Base-by-base conservation (phyloP, 768 basidiomycete genomes). In the Lactifluus echinatus region DNA sequence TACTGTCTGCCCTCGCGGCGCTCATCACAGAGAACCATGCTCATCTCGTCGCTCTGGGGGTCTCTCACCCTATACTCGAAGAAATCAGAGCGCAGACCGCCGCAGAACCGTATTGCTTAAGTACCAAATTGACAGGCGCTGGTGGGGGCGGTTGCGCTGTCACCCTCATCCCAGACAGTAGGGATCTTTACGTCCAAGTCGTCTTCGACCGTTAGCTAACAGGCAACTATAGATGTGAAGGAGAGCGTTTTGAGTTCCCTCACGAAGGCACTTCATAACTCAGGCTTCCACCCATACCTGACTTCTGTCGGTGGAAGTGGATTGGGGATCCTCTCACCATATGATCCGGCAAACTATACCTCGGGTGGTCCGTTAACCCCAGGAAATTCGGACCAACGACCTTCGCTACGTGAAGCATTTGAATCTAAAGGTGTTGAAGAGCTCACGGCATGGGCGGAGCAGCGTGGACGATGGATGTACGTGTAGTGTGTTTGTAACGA, bases 141-240 rank as follows among this genome's bases (percentile, higher is more conserved):
- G 96, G 96, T 29, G 96, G 96, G 39, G 96, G 96, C 24, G 96
- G 96, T n/a, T 98, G 96, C 67, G 86, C 93, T 4, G 92, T 98
- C 29, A 95, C 94, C 12, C 80, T 98, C 34, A 78, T 99, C 50
- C 96, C 96, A 50, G 93, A 97, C 73, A 82, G 95, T 94, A 64
- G 63, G 85, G 15, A 37, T 15, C 15, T 17, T 6, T 73, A 26
- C 33, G 36, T 45, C 23, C 51, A 28, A 40, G 26, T 50, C 50
- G 52, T n/a, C 17, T 61, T 43, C 14, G 17, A 53, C 43, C 51
- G 1, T 29, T 31, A 23, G 15, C 33, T 55, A 36, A 56, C 19
- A 23, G 21, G 29, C 12, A 50, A 23, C 40, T 50, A n/a, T 67
- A 95, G 95, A 86, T 63, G 85, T 95, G 75, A 69, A 82, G 42